phyloP scores from a whole-genome alignment of 352 stramenopile genomes.

The Phytophthora nicotianae region DNA sequence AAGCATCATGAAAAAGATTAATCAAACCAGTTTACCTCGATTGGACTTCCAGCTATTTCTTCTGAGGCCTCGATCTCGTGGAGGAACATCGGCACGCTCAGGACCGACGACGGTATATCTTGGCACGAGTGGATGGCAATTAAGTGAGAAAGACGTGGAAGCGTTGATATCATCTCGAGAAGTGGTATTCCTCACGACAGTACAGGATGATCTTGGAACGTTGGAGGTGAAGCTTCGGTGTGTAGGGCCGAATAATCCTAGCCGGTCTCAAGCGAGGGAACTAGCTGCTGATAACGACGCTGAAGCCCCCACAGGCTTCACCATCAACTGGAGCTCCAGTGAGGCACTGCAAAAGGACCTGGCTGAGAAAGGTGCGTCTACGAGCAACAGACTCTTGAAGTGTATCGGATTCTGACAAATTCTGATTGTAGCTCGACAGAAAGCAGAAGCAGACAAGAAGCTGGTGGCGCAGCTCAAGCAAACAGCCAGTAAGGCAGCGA shows the following conservation, averaged over 20 bases:
- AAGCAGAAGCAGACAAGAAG: slow-evolving; percentile 42
- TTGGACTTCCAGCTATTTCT: slow-evolving; percentile 51
- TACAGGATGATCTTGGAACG: slow-evolving; percentile 35
- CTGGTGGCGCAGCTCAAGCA: slow-evolving; percentile 46
- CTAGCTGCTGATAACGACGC: background rate
- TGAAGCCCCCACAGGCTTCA: slow-evolving; percentile 37
- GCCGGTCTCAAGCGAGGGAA: background rate
- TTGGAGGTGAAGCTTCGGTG: slow-evolving; percentile 48
- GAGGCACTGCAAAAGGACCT: slow-evolving; percentile 56
- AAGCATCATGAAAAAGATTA: slow-evolving; percentile 4
- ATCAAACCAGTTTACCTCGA: slow-evolving; percentile 12
- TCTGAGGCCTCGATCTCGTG: slow-evolving; percentile 18
- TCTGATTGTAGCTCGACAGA: slow-evolving; percentile 28
- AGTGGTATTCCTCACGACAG: slow-evolving; percentile 49
- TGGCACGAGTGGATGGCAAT: slow-evolving; percentile 32
- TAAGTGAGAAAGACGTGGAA: slow-evolving; percentile 46
- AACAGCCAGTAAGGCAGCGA: slow-evolving; percentile 18
- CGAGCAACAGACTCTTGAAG: background rate
- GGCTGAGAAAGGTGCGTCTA: slow-evolving; percentile 41
- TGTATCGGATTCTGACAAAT: slow-evolving; percentile 1
- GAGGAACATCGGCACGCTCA: slow-evolving; percentile 12
- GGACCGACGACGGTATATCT: slow-evolving; percentile 40
- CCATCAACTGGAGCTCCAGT: slow-evolving; percentile 60
- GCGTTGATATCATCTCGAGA: slow-evolving; percentile 44
- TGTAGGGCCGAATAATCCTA: slow-evolving; percentile 4